Evolutionary conservation across 2,329 filamentous ascomycete species (phyloP).

Genomic region (Tricladium varicosporioides): DNA sequence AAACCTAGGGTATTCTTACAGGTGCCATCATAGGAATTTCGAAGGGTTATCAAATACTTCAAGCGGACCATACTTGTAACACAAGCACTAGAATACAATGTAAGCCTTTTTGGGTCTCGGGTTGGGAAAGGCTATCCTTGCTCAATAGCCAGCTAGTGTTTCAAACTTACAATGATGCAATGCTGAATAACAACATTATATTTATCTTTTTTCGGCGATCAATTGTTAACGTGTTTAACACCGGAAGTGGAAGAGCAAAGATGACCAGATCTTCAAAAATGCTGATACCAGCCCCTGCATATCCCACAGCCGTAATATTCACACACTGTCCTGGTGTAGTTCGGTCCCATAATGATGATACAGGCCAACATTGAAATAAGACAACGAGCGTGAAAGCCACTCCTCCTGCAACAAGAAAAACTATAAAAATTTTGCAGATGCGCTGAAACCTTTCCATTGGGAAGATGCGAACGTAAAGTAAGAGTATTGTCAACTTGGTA

Average conservation of each 20-base stretch:
- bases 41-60: background rate
- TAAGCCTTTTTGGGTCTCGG: too few species aligned
- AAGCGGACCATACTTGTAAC: constrained; percentile 2
- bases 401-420: background rate
- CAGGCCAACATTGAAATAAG: background rate
- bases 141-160: background rate
- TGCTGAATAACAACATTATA: constrained; percentile 2
- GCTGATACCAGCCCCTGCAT: constrained; percentile 2
- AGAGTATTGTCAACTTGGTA: background rate
- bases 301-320: background rate
- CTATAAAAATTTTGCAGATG: background rate
- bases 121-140: too few species aligned
- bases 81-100: background rate
- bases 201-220: background rate
- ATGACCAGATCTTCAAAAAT: constrained; percentile 1
- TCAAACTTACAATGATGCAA: background rate
- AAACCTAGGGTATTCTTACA: too few species aligned
- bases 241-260: constrained; percentile 3
- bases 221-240: background rate
- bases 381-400: constrained; percentile 2
- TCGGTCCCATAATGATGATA: background rate
- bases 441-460: background rate
- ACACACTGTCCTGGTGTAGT: constrained; percentile 2
- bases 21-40: too few species aligned
- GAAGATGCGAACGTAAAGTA: constrained; percentile 2